Conservation (phyloP, 2,329 filamentous ascomycete species). For the Penicillium aurantiogriseum region DNA sequence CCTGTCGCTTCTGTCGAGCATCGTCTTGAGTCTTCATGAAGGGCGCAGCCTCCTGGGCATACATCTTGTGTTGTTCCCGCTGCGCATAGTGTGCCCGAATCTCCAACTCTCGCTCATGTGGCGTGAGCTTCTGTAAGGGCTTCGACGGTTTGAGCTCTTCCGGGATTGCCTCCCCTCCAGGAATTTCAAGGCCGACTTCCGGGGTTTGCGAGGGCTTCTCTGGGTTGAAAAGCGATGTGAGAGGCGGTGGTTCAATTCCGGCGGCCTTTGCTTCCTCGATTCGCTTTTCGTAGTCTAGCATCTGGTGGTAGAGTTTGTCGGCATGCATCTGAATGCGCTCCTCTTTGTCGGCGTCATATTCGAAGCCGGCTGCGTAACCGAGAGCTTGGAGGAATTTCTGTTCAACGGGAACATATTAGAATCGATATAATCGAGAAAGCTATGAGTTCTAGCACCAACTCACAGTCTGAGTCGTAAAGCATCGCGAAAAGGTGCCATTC, state of each 20-base stretch:
- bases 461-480: constrained; percentile 84
- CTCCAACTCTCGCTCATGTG: constrained; percentile 48
- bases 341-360: constrained; percentile 66
- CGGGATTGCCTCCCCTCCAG: constrained; percentile 39
- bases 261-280: constrained; percentile 59
- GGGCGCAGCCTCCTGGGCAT: constrained; percentile 36
- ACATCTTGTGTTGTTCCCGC: constrained; percentile 38
- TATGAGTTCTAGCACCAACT: constrained; percentile 25
- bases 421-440: background rate
- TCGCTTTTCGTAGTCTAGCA: constrained; percentile 75
- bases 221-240: constrained; percentile 47
- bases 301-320: constrained; percentile 82
- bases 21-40: constrained; percentile 40
- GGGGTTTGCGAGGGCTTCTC: constrained; percentile 22
- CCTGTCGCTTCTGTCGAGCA: constrained; percentile 38
- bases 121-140: constrained; percentile 42
- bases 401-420: background rate
- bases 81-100: constrained; percentile 41
- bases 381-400: constrained; percentile 86
- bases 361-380: constrained; percentile 72
- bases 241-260: constrained; percentile 43
- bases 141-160: constrained; percentile 38
- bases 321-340: constrained; percentile 95
- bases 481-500: constrained; percentile 75
- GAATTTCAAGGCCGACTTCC: constrained; percentile 30